Evolutionary conservation across 257 asterid genomes (phyloP).

Genomic region (Perilla frutescens): DNA sequence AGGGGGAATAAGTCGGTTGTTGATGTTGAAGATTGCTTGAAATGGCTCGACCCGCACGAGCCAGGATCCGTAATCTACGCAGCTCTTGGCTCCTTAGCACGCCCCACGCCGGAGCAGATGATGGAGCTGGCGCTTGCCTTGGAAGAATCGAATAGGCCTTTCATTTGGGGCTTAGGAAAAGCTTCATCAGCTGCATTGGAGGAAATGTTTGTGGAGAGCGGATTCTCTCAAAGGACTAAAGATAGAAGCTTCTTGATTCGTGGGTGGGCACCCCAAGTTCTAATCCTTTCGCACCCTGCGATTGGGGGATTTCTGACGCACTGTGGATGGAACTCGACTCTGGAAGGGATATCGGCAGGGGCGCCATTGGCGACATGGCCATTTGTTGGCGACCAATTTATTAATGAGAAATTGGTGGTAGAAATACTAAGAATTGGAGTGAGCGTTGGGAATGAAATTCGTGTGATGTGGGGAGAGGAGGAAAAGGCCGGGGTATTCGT

Average conservation of each 20-base stretch:
- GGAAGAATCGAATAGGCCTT: constrained; percentile 24
- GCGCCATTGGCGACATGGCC: constrained; percentile 62
- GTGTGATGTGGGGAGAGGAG: constrained; percentile 57
- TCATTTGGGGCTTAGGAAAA: constrained; percentile 38
- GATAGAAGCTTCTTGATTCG: constrained; percentile 41
- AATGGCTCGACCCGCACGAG: constrained; percentile 32
- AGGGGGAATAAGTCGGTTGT: constrained; percentile 22
- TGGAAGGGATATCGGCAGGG: constrained; percentile 46
- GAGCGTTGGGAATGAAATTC: constrained; percentile 41
- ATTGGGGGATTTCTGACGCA: constrained; percentile 51
- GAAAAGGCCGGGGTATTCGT: constrained; percentile 49
- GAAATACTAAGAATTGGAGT: constrained; percentile 43
- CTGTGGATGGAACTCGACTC: constrained; percentile 61
- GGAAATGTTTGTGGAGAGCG: constrained; percentile 38
- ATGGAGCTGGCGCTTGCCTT: constrained; percentile 36
- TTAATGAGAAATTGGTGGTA: constrained; percentile 44
- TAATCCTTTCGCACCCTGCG: constrained; percentile 48
- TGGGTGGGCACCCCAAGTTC: constrained; percentile 61
- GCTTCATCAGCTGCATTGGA: constrained; percentile 33
- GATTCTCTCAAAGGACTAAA: constrained; percentile 39
- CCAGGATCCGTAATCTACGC: constrained; percentile 35
- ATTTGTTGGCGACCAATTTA: constrained; percentile 53
- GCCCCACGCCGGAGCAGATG: constrained; percentile 27
- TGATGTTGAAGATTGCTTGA: constrained; percentile 24
- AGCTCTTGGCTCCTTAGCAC: constrained; percentile 32